Evolutionary conservation across 1,139 yeast species (phyloP), one percentile per base, ranked within the genome.

Genomic region (Sugiyamaella novakii): DNA sequence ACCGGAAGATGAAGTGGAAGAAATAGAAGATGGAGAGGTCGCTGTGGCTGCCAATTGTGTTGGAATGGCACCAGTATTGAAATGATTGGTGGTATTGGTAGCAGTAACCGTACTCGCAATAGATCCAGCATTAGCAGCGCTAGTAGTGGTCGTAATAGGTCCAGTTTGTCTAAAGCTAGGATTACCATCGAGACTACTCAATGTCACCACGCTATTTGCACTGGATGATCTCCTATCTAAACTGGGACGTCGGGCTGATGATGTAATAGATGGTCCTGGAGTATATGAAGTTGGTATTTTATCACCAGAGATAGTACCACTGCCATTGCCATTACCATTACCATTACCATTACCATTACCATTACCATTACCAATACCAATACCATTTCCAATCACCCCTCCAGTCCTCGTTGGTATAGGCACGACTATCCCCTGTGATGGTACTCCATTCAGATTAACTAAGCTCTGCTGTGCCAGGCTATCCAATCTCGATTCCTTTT

Each of bases 401-500:
- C 17, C 14, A 17, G 35, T 21, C 17, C 35, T 31, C 10, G 35
- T 31, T 15, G 35, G 35, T 31, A 31, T 21, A 11, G 42, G 42
- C 6, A 38, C 18, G n/a, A 14, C 21, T 8, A 38, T 10, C 15
- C 29, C 24, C n/a, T 15, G 40, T 5, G 35, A 31, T 4, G 21
- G 21, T 15, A 19, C 14, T 8, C 33, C 42, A 27, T 27, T 38
- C n/a, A 24, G 30, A n/a, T 27, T 19, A 7, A 36, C 29, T 8
- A 42, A 11, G 30, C 33, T 42, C 33, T 42, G 60, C 21, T 47
- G 54, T 14, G 63, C 63, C 38, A 60, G 42, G 21, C 35, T 38
- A 42, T 54, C 66, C 24, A 60, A 52, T 11, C 67, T 57, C 4
- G 63, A 57, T 36, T 51, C 60, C 41, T 62, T 61, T 51, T 56